Evolutionary conservation across 148 eudicot genomes (phyloP).

Genomic region (Vaccinium myrtillus): DNA sequence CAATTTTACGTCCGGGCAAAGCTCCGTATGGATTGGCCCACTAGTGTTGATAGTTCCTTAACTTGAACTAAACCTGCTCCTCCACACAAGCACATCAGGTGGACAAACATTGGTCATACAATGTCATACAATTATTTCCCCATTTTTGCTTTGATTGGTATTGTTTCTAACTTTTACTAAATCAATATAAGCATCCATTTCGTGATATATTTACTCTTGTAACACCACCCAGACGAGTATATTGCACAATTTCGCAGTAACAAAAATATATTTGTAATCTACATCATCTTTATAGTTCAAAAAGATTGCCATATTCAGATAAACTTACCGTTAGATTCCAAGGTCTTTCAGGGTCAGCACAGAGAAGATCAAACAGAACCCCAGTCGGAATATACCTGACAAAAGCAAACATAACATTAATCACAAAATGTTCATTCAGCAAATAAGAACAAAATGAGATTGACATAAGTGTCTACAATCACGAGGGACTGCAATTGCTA

Average conservation of each 20-base stretch:
- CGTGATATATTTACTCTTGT: background rate
- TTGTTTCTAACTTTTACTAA: background rate
- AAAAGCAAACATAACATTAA: constrained; percentile 20
- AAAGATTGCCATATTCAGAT: background rate
- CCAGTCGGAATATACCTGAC: constrained; percentile 96
- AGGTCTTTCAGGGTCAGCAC: constrained; percentile 68
- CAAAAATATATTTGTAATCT: background rate
- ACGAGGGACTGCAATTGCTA: background rate
- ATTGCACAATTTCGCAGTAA: background rate
- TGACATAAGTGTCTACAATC: background rate
- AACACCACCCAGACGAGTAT: background rate
- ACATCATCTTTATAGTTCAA: background rate
- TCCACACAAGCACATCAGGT: background rate
- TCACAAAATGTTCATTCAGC: background rate
- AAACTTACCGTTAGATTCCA: constrained; percentile 80
- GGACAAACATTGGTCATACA: background rate
- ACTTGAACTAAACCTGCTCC: background rate
- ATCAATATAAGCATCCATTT: background rate
- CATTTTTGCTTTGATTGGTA: background rate
- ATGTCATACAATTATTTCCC: background rate
- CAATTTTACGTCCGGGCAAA: no score
- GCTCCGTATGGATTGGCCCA: no score
- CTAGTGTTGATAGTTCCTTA: background rate
- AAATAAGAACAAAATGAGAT: background rate
- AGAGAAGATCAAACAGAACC: constrained; percentile 64